These are phyloP conservation scores for Galeopsis tetrahit DNA, from an alignment of 257 asterid genomes.

Conservation along the genomic window DNA sequence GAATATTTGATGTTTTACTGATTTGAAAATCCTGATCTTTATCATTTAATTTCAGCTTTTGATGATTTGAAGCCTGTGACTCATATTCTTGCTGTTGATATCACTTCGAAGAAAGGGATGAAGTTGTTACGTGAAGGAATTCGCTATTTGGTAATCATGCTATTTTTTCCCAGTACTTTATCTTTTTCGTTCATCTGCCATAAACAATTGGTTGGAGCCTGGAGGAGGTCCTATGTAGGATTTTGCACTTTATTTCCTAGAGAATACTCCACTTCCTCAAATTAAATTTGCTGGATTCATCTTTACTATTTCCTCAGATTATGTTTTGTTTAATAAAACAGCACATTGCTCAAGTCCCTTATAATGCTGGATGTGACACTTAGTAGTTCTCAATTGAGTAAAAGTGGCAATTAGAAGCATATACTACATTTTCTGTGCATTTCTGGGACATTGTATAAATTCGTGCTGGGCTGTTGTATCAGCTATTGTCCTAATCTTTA, in stretches of 20 bases:
- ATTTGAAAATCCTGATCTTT: constrained; percentile 35
- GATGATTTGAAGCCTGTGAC: constrained; percentile 98
- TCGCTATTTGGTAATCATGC: constrained; percentile 72
- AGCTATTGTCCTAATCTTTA: neutral
- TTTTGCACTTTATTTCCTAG: constrained; percentile 2
- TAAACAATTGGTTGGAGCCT: constrained; percentile 20
- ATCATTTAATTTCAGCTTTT: constrained; percentile 57
- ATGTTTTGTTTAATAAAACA: neutral
- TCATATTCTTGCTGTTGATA: constrained; percentile 85
- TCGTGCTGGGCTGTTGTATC: neutral
- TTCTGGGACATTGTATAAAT: neutral
- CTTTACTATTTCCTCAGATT: neutral
- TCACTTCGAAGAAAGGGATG: constrained; percentile 80
- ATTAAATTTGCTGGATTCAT: neutral
- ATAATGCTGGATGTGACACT: constrained; percentile 6
- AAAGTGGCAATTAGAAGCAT: constrained; percentile 2
- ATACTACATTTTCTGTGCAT: neutral
- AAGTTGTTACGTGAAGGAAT: constrained; percentile 90
- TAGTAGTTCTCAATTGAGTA: neutral
- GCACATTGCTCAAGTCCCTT: neutral
- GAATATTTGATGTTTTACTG: constrained; percentile 27
- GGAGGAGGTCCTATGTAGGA: constrained; percentile 19
- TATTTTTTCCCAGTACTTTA: constrained; percentile 19
- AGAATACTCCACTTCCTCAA: constrained; percentile 12
- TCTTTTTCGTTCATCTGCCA: constrained; percentile 24